Base-by-base conservation (phyloP, 495 filamentous ascomycete species). In the Tuber microsphaerosporum region DNA sequence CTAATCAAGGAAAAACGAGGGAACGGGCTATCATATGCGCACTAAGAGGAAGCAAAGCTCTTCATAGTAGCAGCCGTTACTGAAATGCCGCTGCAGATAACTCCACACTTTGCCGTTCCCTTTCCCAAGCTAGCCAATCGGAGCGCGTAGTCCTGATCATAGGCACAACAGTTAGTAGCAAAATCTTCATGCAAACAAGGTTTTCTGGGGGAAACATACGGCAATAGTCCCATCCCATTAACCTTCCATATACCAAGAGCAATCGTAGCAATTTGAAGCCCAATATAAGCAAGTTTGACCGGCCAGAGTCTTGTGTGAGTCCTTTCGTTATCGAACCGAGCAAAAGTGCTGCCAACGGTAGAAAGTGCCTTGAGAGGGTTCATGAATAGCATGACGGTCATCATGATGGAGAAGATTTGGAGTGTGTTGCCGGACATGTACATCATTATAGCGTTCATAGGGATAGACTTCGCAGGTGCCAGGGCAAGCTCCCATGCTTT, bases 361-460 rank as follows among this genome's bases (percentile, higher is more conserved):
- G 97, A 83, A 69, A 99, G 86, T 69, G 93, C 95, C 85, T 92
- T 89, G 74, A 98, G 89, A 20, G 95, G 95, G 77, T 91, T 94
- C 87, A 97, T 97, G 89, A 99, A 99, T 69, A 97, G 89, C 92
- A 97, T 97, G 79, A 92, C 93, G 12, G 97, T 94, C 95, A 98
- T 98, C 93, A 98, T 97, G 83, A 99, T 97, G 85, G 90, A 93
- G 87, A 99, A 99, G 77, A 99, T 97, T 85, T 99, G 95, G 41
- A 99, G 90, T 74, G 92, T 93, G 86, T 97, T 98, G 81, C 95
- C 95, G 75, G 95, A 97, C 96, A 99, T 98, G 88, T 99, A 99
- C 94, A 98, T 98, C 91, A 97, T 97, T 85, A 99, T 94, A 69
- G 89, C 93, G 75, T 96, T 97, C 95, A 99, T 98, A 72, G 95